Evolutionary conservation across 352 stramenopile species (phyloP).

Genomic region (Aphanomyces stellatus): DNA sequence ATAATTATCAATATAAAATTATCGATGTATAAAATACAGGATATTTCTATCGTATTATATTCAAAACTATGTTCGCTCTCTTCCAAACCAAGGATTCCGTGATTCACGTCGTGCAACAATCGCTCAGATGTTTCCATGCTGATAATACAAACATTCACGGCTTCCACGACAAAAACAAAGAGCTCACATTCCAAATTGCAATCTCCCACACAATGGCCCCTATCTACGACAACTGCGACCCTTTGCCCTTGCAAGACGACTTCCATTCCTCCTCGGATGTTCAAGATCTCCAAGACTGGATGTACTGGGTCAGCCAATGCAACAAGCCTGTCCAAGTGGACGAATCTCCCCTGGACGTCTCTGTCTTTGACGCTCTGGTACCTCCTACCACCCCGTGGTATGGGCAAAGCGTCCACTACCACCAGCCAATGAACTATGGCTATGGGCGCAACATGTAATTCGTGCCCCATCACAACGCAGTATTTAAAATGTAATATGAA

Average conservation of each 20-base stretch:
- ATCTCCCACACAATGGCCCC: too few relatives aligned
- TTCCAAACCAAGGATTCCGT: not conserved
- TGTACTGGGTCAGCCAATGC: not conserved
- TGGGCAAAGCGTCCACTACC: constrained; percentile 30
- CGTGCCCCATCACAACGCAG: too few relatives aligned
- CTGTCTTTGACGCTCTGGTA: not conserved
- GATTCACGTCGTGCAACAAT: not conserved
- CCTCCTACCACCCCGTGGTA: constrained; percentile 1
- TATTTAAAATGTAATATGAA: too few relatives aligned
- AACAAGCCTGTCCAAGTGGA: not conserved
- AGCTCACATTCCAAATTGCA: not conserved
- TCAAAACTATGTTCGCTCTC: too few relatives aligned
- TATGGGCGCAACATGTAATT: too few relatives aligned
- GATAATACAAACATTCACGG: not conserved
- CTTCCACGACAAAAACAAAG: not conserved
- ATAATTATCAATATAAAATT: not conserved
- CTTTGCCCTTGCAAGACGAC: not conserved
- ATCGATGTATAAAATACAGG: not conserved
- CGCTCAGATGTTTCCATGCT: not conserved
- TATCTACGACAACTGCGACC: not conserved
- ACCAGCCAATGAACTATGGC: too few relatives aligned
- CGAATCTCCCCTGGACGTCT: not conserved
- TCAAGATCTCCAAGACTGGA: not conserved
- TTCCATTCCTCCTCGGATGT: not conserved
- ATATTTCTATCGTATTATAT: not conserved